These are phyloP conservation scores for Penicillium verrucosum DNA, from an alignment of 2,329 filamentous ascomycete genomes.

Conservation along the genomic window DNA sequence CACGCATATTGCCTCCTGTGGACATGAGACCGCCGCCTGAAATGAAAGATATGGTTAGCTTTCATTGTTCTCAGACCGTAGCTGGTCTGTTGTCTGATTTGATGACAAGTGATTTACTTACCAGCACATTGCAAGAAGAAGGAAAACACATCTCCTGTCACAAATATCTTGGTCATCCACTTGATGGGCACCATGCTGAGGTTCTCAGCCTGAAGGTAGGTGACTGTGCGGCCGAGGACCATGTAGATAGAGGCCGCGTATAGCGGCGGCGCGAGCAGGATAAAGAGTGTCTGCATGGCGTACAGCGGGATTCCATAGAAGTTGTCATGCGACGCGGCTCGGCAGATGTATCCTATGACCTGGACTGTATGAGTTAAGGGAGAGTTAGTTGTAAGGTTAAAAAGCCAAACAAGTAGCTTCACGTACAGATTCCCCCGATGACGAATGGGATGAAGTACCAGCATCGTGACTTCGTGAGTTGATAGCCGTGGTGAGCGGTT, in stretches of 20 bases:
- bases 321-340: constrained; percentile 26
- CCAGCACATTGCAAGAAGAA: constrained; percentile 34
- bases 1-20: constrained; percentile 14
- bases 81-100: not conserved
- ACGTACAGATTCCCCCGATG: constrained; percentile 40
- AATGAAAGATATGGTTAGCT: not conserved
- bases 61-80: not conserved
- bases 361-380: constrained; percentile 43
- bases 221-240: constrained; percentile 39
- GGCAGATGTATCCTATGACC: constrained; percentile 31
- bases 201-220: constrained; percentile 31
- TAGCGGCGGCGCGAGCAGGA: constrained; percentile 40
- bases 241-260: constrained; percentile 43
- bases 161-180: constrained; percentile 42
- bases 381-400: not conserved
- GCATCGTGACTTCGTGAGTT: constrained; percentile 43
- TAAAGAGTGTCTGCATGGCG: constrained; percentile 33
- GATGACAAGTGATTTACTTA: not conserved
- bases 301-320: constrained; percentile 26
- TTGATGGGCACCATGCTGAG: constrained; percentile 30
- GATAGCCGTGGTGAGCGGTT: constrained; percentile 43
- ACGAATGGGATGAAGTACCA: constrained; percentile 49
- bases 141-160: constrained; percentile 32
- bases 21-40: constrained; percentile 33
- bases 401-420: not conserved